Base-by-base conservation (phyloP, 2,329 filamentous ascomycete species). In the Exserohilum turcica region DNA sequence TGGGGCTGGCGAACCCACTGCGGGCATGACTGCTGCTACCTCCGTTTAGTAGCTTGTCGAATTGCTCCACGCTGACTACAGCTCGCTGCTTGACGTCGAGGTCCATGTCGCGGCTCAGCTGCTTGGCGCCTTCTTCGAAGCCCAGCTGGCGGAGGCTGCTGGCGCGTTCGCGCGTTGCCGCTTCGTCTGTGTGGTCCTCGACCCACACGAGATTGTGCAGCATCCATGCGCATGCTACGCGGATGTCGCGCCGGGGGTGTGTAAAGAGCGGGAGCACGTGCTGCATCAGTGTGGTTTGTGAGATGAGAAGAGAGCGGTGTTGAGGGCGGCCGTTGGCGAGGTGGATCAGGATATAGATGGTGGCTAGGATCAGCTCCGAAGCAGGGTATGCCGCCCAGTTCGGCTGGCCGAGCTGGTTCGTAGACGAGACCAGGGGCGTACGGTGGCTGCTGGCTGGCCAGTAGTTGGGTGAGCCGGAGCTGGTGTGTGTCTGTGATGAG, bases 161-260 rank as follows among this genome's bases (percentile, higher is more conserved):
- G 0, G 87, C 88, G 46, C 94, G 83, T 63, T 87, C 82, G 27
- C 82, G 79, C 57, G 88, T 90, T 8, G 83, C 84, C 18, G 80
- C 77, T 16, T 80, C 78, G 63, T 96, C 92, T 27, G 76, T 80
- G 6, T 83, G 80, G 64, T 93, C 88, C 57, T 97, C 92, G 57
- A 87, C 82, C 80, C 88, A 95, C 0, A 90, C 89, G 37, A 99
- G 82, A 70, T 97, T 97, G 70, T 87, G 89, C 38, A 95, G 82
- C 37, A 96, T 81, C 82, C 92, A 93, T 60, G 91, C 91, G 63
- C 94, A 85, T 39, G 88, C 87, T 16, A 87, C 82, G 5, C 93
- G 86, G 6, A 99, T 87, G 36, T 89, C 85, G 39, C 84, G 83
- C 68, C 89, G 85, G 37, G 85, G 83, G 73, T 91, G 90, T 39